Evolutionary conservation across 202 grass and related monocot species (phyloP).

Genomic region (Panicum virgatum): DNA sequence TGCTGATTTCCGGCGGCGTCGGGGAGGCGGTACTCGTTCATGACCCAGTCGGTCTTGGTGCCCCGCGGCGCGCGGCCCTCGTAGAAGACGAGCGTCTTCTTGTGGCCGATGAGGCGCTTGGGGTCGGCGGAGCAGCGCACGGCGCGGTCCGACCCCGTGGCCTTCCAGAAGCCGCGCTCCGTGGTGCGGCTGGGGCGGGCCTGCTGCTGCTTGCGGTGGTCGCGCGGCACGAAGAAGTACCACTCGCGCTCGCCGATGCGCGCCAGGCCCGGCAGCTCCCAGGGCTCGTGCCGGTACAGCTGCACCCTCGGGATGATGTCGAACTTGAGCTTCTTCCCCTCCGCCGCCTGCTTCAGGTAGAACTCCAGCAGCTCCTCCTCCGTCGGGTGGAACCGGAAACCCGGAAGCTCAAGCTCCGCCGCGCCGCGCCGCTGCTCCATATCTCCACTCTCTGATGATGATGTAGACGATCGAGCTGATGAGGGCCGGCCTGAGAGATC

Average conservation of each 20-base stretch:
- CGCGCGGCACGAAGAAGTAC: constrained; percentile 97
- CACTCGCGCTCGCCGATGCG: constrained; percentile 88
- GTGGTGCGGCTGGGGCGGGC: constrained; percentile 78
- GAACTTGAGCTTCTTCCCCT: constrained; percentile 62
- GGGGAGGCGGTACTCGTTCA: constrained; percentile 98
- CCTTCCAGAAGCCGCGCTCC: constrained; percentile 95
- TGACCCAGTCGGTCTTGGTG: constrained; percentile 91
- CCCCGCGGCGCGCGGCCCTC: constrained; percentile 75
- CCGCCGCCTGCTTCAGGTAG: constrained; percentile 70
- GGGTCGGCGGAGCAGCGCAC: constrained; percentile 75
- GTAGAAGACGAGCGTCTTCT: constrained; percentile 98
- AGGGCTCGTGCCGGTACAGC: constrained; percentile 81
- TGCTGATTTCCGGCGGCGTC: too few relatives aligned
- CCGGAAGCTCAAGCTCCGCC: constrained; percentile 69
- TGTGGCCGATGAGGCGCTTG: constrained; percentile 84
- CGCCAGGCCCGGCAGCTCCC: constrained; percentile 71
- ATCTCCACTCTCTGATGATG: too few relatives aligned
- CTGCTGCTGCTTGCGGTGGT: constrained; percentile 67
- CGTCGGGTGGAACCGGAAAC: constrained; percentile 95
- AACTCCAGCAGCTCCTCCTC: constrained; percentile 98
- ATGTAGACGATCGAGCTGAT: too few relatives aligned
- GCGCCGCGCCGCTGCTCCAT: constrained; percentile 31
- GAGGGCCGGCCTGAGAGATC: not conserved
- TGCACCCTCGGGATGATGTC: constrained; percentile 88
- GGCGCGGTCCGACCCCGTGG: constrained; percentile 84